These are phyloP conservation scores for Xylaria bambusicola DNA, from an alignment of 495 filamentous ascomycete species.

Conservation along the genomic window DNA sequence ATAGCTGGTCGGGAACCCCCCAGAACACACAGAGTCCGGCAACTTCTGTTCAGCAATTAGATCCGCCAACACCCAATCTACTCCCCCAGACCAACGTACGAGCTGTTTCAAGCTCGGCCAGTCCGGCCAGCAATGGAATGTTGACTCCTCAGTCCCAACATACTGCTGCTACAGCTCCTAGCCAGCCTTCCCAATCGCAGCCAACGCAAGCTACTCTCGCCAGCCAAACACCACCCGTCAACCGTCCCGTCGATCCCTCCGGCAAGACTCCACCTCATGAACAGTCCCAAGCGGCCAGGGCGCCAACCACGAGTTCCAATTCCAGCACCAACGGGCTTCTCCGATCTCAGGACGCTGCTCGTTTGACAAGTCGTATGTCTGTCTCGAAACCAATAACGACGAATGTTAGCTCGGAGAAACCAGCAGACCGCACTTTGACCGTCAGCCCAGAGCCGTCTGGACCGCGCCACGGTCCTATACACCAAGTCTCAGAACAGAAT, in stretches of 20 bases:
- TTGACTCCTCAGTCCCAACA: slow-evolving; percentile 24
- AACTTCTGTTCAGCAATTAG: not conserved
- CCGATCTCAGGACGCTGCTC: slow-evolving; percentile 15
- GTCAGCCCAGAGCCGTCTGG: slow-evolving; percentile 38
- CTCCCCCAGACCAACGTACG: slow-evolving; percentile 11
- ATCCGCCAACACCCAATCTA: not conserved
- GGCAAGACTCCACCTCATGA: not conserved
- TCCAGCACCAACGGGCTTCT: slow-evolving; percentile 1
- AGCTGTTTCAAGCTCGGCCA: not conserved
- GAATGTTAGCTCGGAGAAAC: slow-evolving; percentile 28
- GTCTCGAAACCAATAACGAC: slow-evolving; percentile 16
- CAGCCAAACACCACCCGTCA: slow-evolving; percentile 3
- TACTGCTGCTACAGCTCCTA: slow-evolving; percentile 21
- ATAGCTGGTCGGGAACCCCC: not conserved
- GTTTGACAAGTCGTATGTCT: slow-evolving; percentile 27
- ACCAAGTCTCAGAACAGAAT: slow-evolving; percentile 29
- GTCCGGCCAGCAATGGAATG: not conserved
- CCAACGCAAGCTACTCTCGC: not conserved
- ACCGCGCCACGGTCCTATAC: slow-evolving; percentile 20
- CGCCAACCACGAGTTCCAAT: not conserved
- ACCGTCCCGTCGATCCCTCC: not conserved
- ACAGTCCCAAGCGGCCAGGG: slow-evolving; percentile 15
- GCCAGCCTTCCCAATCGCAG: not conserved
- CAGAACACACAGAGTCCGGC: not conserved
- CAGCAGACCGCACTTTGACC: slow-evolving; percentile 30